Evolutionary conservation across 139 green algal genomes (phyloP), one percentile per base, ranked within the genome.

Genomic region (Astrephomene gubernaculifera): DNA sequence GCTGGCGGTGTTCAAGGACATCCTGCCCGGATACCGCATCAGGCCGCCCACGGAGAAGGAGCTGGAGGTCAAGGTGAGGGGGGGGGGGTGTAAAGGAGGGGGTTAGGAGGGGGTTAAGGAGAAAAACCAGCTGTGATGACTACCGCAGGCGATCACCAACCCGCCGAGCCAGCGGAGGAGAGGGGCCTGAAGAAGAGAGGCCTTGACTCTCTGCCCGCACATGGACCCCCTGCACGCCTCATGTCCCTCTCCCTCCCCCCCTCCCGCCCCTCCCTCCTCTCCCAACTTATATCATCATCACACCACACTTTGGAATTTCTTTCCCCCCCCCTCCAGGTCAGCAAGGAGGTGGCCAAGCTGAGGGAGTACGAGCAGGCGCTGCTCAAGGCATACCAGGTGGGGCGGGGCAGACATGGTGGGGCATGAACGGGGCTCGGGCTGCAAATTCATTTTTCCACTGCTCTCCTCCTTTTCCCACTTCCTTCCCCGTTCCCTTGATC

Each of bases 21-120:
- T 97, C 3, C 71, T 96, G 65, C 95, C 95, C 2, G 95, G 92
- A 8, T 98, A 97, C 87, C 90, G 95, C 65, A 98, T 99, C 85
- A 90, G 96, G 0, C 93, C 91, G 44, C 87, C 92, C 12, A 93
- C 93, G 0, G 92, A 92, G 49, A 91, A 93, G 71, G 94, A 97
- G 89, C 73, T 92, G 35, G 85, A 93, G 44, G 90, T 92, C 69
- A 81, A 90, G 78, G 83, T 90, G 79, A n/a, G 89, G 49, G 49
- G 49, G 49, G 49, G 49, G 12, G 49, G 49, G 12, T 17, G 12
- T 12, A 17, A 41, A 70, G 63, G 41, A 41, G 6, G 57, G 57
- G 57, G 57, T 57, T 12, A 57, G 49, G 12, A 65, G 57, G 57
- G 57, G 57, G 57, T n/a, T 65, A 9, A 14, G 57, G n/a, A 9